Percentiles rank a stretch among this genome's conserved stretches.
phyloP scores from a whole-genome alignment of 768 basidiomycete species.

The Kwoniella sp. region DNA sequence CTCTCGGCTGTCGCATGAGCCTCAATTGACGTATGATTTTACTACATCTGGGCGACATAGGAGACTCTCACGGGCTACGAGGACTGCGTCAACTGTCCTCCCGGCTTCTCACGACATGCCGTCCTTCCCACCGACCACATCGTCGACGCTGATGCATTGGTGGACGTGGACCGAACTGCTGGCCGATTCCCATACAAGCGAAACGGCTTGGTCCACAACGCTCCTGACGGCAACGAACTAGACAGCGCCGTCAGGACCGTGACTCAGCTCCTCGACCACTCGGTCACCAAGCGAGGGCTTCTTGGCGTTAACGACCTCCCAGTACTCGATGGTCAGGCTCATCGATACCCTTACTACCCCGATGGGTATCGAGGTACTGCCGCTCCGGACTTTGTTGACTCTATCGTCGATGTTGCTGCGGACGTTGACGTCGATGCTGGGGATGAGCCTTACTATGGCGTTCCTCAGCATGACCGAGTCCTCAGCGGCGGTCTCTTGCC shows the following conservation, averaged over 20 bases:
- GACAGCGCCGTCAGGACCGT: slow-evolving; percentile 15
- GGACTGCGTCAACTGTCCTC: slow-evolving; percentile 15
- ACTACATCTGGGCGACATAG: too few species aligned
- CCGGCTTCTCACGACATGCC: slow-evolving; percentile 9
- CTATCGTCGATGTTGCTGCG: slow-evolving; percentile 9
- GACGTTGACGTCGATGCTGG: slow-evolving; percentile 21
- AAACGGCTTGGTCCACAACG: slow-evolving; percentile 16
- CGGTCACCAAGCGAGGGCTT: slow-evolving; percentile 11
- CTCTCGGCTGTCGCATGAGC: too few species aligned
- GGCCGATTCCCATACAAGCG: slow-evolving; percentile 2
- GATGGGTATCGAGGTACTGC: slow-evolving; percentile 1
- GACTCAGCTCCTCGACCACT: slow-evolving; percentile 16
- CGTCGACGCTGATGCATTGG: slow-evolving; percentile 5
- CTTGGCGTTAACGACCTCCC: slow-evolving; percentile 9
- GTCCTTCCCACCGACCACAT: slow-evolving; percentile 11
- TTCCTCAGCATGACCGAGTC: not conserved
- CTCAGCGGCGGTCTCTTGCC: not conserved
- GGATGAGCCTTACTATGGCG: slow-evolving; percentile 25
- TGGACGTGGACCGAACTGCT: slow-evolving; percentile 14
- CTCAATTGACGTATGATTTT: too few species aligned
- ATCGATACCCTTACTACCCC: not conserved
- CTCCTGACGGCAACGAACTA: slow-evolving; percentile 11
- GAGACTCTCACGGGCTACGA: slow-evolving; percentile 19
- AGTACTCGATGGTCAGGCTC: not conserved
- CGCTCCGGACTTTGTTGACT: not conserved